Base-by-base conservation (phyloP, 1,139 yeast species). In the Blastobotrys capitulatus region DNA sequence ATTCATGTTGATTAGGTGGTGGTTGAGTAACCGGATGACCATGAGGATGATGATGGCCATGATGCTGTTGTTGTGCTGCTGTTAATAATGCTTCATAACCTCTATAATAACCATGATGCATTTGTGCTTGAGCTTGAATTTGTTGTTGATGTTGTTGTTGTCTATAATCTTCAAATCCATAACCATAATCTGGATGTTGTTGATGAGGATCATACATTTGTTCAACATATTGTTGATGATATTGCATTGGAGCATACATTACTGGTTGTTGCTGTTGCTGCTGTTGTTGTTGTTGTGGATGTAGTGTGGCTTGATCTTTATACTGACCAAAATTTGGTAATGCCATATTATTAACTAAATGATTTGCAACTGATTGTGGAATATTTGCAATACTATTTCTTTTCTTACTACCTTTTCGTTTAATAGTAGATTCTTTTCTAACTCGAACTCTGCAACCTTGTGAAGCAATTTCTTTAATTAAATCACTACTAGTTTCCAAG, bases 401-500 rank as follows among this genome's bases (percentile, higher is more conserved):
- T 38, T 40, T 39, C 48, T 48, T 48, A 16, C 18, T n/a, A 42
- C 49, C 31, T 57, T 46, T 42, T 12, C 52, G 54, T 36, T 53
- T 55, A 34, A 53, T 39, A 1, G 59, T 57, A 12, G 58, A 51
- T 40, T 65, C 69, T 42, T 66, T 61, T 41, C 70, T 53, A 15
- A 67, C 67, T 15, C 70, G 58, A 26, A 66, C 69, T 44, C 61
- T 60, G 49, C 67, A 64, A 13, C 70, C 70, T 38, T 65, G 67
- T 27, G 63, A 56, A 10, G 69, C 69, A 26, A 66, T 61, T 42
- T 66, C 68, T 35, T 64, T 61, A 38, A 66, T 66, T 44, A 66
- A 53, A 37, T 64, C 67, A 31, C 65, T 61, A 25, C 65, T 59
- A 13, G 64, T 65, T 43, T 60, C 68, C 44, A 67, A 59, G 2